Base-by-base conservation (phyloP, 192 early-diverging fungal genomes). In the Coemansia furcata region DNA sequence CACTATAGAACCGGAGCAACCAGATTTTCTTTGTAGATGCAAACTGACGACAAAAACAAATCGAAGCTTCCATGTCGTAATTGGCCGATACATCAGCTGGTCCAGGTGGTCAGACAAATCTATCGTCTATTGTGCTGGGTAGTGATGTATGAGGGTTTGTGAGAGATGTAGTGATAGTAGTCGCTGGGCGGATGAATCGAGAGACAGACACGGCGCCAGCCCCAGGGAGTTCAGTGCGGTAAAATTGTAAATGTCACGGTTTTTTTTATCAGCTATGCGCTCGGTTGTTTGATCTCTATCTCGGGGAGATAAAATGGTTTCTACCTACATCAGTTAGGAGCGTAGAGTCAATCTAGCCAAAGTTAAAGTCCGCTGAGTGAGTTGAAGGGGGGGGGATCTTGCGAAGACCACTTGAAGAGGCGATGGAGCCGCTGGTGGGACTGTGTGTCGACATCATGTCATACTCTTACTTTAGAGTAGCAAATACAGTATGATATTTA, bases 11-110 rank as follows among this genome's bases (percentile, higher is more conserved):
- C 15, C 12, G 54, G 30, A 29, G 12, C 26, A 30, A 30, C 26
- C 14, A 14, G 29, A 7, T 33, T 57, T 57, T 14, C 54, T 32
- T 57, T 57, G 54, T 57, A 32, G 54, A 57, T 57, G 54, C 15
- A 32, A 57, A 33, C 5, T 12, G 30, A 33, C 6, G 30, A 6
- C 30, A 5, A 2, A 6, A 32, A 33, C 10, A 6, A 35, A 17
- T 57, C 54, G 14, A 57, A 57, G 17, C 29, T 57, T 57, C 54
- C 54, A 32, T 15, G 1, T 3, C 4, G 7, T 6, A 57, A 57
- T 57, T 57, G 54, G 54, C 54, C 54, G 54, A 57, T 15, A 2
- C 29, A 15, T 57, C 54, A 57, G 54, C 54, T 57, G 54, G 30
- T 33, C 30, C n/a, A 14, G 49, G n/a, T 40, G 39, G 37, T 38